Percentiles rank a stretch among this genome's conserved stretches.
Conservation (phyloP, 192 early-diverging fungal species). For the Coemansia umbellata region DNA sequence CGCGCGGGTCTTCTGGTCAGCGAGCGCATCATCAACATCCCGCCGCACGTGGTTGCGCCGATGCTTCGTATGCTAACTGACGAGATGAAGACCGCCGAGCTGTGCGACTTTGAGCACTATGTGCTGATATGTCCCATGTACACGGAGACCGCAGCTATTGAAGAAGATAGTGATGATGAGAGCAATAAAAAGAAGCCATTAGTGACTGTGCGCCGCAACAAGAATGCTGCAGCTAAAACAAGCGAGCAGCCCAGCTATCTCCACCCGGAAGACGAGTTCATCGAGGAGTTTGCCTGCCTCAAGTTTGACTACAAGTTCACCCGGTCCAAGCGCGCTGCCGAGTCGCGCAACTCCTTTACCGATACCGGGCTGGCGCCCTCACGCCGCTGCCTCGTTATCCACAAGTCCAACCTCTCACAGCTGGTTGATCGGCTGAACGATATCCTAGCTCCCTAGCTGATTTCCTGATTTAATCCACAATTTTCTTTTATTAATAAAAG, state of each 20-base stretch:
- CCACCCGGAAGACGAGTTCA: constrained; percentile 91
- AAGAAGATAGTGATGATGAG: constrained; percentile 51
- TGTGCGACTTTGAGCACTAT: constrained; percentile 80
- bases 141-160: constrained; percentile 62
- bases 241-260: constrained; percentile 61
- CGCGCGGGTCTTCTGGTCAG: constrained; percentile 70
- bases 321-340: constrained; percentile 61
- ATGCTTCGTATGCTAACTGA: constrained; percentile 88
- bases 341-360: constrained; percentile 74
- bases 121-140: constrained; percentile 80
- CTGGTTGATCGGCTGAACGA: constrained; percentile 21
- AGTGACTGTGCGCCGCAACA: background rate
- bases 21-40: constrained; percentile 95
- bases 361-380: constrained; percentile 81
- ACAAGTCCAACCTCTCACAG: constrained; percentile 36
- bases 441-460: constrained; percentile 10
- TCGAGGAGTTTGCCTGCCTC: constrained; percentile 69
- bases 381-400: constrained; percentile 63
- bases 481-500: background rate
- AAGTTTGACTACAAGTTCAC: constrained; percentile 83
- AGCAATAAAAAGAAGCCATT: constrained; percentile 24
- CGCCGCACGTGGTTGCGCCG: constrained; percentile 83
- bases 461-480: background rate
- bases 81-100: constrained; percentile 73
- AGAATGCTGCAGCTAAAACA: constrained; percentile 26